A percentile compares a stretch with the other conserved stretches of the same genome.
These are phyloP conservation scores for Geotrichum australiense DNA, from an alignment of 1,139 yeast genomes.

Conservation along the genomic window DNA sequence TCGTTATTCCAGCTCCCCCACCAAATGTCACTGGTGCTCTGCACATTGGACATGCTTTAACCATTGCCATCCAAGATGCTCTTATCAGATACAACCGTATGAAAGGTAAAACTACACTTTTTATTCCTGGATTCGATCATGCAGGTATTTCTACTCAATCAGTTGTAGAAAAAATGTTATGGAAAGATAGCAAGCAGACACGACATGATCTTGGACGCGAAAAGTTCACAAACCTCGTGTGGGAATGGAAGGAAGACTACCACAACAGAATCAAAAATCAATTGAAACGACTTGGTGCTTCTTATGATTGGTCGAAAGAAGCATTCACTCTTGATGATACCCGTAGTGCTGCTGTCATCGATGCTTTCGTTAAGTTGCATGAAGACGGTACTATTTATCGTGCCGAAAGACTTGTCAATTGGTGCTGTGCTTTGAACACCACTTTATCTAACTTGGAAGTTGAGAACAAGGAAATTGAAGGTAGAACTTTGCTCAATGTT, in stretches of 20 bases:
- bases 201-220: conserved; percentile 96
- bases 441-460: conserved; percentile 95
- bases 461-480: conserved; percentile 81
- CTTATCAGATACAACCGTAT: conserved; percentile 90
- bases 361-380: conserved; percentile 84
- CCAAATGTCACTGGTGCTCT: conserved; percentile 98
- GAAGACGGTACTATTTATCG: conserved; percentile 96
- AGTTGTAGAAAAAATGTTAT: conserved; percentile 92
- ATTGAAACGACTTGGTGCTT: conserved; percentile 84
- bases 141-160: conserved; percentile 99
- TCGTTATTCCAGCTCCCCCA: conserved; percentile 95
- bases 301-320: conserved; percentile 93
- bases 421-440: conserved; percentile 93
- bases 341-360: conserved; percentile 73
- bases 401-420: conserved; percentile 87
- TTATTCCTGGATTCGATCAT: conserved; percentile 95
- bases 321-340: conserved; percentile 85
- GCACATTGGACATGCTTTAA: conserved; percentile 97
- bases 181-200: conserved; percentile 82
- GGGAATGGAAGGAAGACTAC: conserved; percentile 98
- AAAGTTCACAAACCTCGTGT: conserved; percentile 74
- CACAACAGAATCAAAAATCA: conserved; percentile 80
- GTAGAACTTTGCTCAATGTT: conserved; percentile 70
- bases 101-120: conserved; percentile 92
- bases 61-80: conserved; percentile 91